Evolutionary conservation across 2,329 filamentous ascomycete genomes (phyloP), one percentile per base, ranked within the genome.

Genomic region (Myriosclerotinia duriaeana): DNA sequence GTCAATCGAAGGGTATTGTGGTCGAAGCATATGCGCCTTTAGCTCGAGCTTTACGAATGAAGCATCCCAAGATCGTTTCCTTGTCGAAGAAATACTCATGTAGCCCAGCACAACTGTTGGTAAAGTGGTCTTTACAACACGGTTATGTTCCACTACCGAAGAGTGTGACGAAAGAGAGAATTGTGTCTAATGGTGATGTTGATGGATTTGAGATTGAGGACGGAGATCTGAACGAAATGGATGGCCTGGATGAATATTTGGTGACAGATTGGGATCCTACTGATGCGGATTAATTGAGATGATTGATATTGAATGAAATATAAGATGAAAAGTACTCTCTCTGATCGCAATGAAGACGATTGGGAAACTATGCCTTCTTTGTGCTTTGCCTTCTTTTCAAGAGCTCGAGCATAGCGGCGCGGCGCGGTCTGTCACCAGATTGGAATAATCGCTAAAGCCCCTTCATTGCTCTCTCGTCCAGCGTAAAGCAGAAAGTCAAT

Each of bases 1-100:
- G 91, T 74, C 81, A 85, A 66, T 79, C 85, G 68, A 80, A 93
- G 70, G 79, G 81, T 48, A 93, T 95, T 66, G 79, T 88, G 0
- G 83, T 95, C 1, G 87, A 95, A 78, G 91, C 92, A 0, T 96
- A 95, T 71, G 90, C 90, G 8, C 92, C 92, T 7, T 83, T 95
- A 3, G 91, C 87, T 3, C 83, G 89, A 61, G 90, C 85, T 0
- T 80, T 89, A 77, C 82, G 89, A 22, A 89, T 95, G 83, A 83
- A 81, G 58, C 85, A 95, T 71, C 85, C 86, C 0, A 84, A 80
- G 2, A 84, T 95, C 70, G 77, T 83, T 2, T 77, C 81, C 17
- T 75, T 95, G 36, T 82, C 89, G 4, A 82, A 84, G 73, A 89
- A 90, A 76, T 91, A 95, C 77, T 78, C 77, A 0, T 91, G 88